Percentiles rank a stretch among this genome's conserved stretches.
Evolutionary conservation across 495 filamentous ascomycete species (phyloP).

Genomic region (Antarctomyces pellizariae): DNA sequence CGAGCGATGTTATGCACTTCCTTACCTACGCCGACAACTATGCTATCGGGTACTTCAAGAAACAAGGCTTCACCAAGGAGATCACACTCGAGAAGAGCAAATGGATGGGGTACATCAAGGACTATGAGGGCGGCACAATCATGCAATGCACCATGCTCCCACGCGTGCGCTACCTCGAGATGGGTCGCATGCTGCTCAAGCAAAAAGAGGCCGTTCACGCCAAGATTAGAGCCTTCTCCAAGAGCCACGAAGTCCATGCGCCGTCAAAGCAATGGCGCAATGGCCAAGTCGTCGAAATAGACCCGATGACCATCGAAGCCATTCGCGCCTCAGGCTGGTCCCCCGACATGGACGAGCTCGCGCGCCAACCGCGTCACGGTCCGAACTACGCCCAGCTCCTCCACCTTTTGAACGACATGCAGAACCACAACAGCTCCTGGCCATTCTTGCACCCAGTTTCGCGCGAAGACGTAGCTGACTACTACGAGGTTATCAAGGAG

Average conservation of each 20-base stretch:
- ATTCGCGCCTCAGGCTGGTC: conserved; percentile 87
- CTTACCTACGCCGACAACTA: conserved; percentile 98
- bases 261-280: conserved; percentile 74
- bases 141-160: conserved; percentile 99
- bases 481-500: conserved; percentile 95
- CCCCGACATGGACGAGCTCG: conserved; percentile 89
- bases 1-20: conserved; percentile 92
- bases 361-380: conserved; percentile 87
- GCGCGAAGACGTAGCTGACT: conserved; percentile 83
- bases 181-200: conserved; percentile 85
- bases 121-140: conserved; percentile 96
- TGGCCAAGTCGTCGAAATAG: conserved; percentile 36
- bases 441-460: conserved; percentile 90
- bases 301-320: conserved; percentile 58
- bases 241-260: conserved; percentile 66
- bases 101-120: conserved; percentile 99
- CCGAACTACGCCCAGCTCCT: conserved; percentile 88
- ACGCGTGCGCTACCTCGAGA: conserved; percentile 79
- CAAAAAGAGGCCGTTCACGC: conserved; percentile 87
- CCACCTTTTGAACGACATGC: conserved; percentile 82
- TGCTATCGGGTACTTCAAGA: conserved; percentile 97
- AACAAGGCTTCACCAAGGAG: conserved; percentile 96
- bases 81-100: conserved; percentile 74
- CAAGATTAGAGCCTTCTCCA: conserved; percentile 81
- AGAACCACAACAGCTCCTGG: conserved; percentile 80